Percentiles rank a stretch among this genome's conserved stretches.
phyloP scores from a whole-genome alignment of 148 eudicot genomes.

The Chenopodium album region DNA sequence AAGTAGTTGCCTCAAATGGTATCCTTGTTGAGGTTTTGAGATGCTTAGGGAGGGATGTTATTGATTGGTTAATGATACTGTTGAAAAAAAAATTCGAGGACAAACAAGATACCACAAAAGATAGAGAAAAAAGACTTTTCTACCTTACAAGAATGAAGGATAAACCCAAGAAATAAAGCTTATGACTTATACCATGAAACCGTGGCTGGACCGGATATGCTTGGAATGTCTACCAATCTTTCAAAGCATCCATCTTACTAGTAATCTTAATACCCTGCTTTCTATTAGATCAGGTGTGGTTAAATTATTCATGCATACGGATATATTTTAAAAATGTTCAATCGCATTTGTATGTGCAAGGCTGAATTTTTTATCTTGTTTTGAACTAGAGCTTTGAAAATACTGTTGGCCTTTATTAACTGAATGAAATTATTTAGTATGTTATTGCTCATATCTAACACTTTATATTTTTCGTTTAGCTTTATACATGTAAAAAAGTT shows the following conservation, averaged over 20 bases:
- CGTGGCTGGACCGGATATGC: background rate
- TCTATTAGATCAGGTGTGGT: background rate
- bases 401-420: background rate
- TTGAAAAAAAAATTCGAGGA: too few relatives aligned
- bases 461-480: background rate
- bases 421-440: background rate
- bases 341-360: constrained; percentile 1
- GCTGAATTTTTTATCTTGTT: background rate
- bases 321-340: background rate
- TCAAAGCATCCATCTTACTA: background rate
- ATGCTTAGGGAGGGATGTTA: too few relatives aligned
- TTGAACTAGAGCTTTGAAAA: background rate
- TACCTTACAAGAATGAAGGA: too few relatives aligned
- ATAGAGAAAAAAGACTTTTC: too few relatives aligned
- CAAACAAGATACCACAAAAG: too few relatives aligned
- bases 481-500: background rate
- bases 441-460: background rate
- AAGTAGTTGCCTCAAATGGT: too few relatives aligned
- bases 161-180: too few relatives aligned
- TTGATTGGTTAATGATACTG: too few relatives aligned
- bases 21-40: too few relatives aligned
- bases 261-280: background rate
- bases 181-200: too few relatives aligned
- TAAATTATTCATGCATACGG: background rate
- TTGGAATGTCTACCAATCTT: background rate